These are phyloP conservation scores for Aspergillus egyptiacus DNA, from an alignment of 495 filamentous ascomycete genomes.

Conservation along the genomic window DNA sequence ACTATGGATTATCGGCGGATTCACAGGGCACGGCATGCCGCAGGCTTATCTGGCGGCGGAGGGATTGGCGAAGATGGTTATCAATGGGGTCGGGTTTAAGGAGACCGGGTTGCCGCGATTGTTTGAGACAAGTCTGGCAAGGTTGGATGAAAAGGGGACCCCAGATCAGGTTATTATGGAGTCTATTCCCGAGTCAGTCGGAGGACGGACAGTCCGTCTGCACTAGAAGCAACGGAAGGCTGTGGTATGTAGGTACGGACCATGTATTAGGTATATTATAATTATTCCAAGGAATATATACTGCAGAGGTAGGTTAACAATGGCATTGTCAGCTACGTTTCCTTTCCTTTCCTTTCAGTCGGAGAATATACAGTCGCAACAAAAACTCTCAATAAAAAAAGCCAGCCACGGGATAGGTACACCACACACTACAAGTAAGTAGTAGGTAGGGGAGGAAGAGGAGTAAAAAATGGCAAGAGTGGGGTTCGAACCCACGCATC, in stretches of 20 bases:
- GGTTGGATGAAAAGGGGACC: background rate
- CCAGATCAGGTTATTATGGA: background rate
- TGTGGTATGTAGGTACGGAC: too few species aligned
- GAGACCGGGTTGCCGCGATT: background rate
- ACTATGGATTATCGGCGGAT: slow-evolving; percentile 43
- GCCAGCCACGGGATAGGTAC: too few species aligned
- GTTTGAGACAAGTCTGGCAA: background rate
- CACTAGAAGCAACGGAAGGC: background rate
- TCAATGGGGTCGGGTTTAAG: background rate
- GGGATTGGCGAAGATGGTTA: slow-evolving; percentile 27
- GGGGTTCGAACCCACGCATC: background rate
- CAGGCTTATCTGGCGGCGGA: slow-evolving; percentile 42
- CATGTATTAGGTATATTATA: too few species aligned
- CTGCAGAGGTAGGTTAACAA: too few species aligned
- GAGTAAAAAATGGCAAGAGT: background rate
- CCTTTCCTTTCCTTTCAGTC: too few species aligned
- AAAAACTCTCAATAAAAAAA: too few species aligned
- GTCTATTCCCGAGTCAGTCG: background rate
- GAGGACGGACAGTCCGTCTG: background rate
- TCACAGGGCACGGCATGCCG: slow-evolving; percentile 48
- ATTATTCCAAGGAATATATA: too few species aligned
- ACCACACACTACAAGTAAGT: background rate
- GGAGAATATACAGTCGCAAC: too few species aligned
- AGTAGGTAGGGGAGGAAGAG: too few species aligned
- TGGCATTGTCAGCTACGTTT: too few species aligned